A percentile compares a stretch with the other conserved stretches of the same genome.
Evolutionary conservation across 345 rosid species (phyloP).

Genomic region (Citrus medica): DNA sequence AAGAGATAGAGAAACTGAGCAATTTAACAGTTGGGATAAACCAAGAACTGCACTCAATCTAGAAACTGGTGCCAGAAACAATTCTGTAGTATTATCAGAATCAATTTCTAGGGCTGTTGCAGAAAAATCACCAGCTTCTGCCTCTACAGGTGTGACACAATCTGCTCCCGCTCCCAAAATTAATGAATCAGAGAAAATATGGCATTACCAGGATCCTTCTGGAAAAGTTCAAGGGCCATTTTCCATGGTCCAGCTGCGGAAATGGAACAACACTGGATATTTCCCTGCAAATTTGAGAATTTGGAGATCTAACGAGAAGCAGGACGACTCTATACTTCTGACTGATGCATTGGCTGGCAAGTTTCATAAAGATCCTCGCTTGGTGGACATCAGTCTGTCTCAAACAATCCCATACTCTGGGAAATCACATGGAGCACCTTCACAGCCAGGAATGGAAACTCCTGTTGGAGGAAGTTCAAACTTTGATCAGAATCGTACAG

Average conservation of each 20-base stretch:
- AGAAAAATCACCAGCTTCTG: conserved; percentile 40
- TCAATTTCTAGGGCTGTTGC: conserved; percentile 41
- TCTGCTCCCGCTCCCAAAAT: conserved; percentile 41
- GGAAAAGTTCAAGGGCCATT: conserved; percentile 97
- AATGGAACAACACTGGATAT: conserved; percentile 93
- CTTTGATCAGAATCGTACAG: conserved; percentile 30
- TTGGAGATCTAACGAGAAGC: conserved; percentile 66
- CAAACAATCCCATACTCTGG: conserved; percentile 39
- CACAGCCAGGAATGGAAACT: conserved; percentile 26
- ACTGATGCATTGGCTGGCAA: conserved; percentile 73
- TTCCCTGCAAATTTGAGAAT: conserved; percentile 82
- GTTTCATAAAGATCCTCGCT: conserved; percentile 49
- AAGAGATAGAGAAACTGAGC: conserved; percentile 58
- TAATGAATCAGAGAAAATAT: conserved; percentile 81
- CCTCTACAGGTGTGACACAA: conserved; percentile 32
- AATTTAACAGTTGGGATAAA: conserved; percentile 50
- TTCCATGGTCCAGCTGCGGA: conserved; percentile 87
- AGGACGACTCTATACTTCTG: conserved; percentile 70
- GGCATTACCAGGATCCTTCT: conserved; percentile 95
- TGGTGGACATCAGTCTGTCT: conserved; percentile 31
- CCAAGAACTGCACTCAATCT: conserved; percentile 42
- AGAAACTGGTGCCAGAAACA: conserved; percentile 38
- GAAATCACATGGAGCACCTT: conserved; percentile 13
- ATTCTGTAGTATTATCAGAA: conserved; percentile 31
- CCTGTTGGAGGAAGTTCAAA: conserved; percentile 27